Conservation (phyloP, 2,329 filamentous ascomycete species). For the Truncatella angustata region DNA sequence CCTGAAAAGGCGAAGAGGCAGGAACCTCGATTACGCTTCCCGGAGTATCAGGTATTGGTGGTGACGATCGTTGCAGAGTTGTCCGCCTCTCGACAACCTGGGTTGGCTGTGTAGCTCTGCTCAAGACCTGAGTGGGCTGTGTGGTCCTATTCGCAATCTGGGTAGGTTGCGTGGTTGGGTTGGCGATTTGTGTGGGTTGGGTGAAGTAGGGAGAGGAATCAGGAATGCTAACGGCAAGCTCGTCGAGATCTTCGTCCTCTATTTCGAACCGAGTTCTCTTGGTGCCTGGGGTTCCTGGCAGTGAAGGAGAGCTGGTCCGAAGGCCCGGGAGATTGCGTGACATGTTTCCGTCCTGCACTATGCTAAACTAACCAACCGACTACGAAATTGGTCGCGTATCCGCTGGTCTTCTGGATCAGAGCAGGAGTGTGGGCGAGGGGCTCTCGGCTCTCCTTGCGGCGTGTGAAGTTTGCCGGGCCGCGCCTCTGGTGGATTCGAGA, state of each 20-base stretch:
- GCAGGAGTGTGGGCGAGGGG: too few relatives aligned
- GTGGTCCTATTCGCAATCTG: slow-evolving; percentile 47
- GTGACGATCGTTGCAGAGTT: slow-evolving; percentile 29
- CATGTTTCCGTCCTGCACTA: slow-evolving; percentile 2
- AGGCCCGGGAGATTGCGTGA: slow-evolving; percentile 7
- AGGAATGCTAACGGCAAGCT: slow-evolving; percentile 37
- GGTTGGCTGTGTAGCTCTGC: slow-evolving; percentile 39
- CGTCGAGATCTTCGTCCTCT: slow-evolving; percentile 41
- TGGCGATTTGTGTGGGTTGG: slow-evolving; percentile 38
- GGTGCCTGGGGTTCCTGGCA: slow-evolving; percentile 14
- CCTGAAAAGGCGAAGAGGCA: slow-evolving; percentile 77
- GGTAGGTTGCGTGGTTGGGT: slow-evolving; percentile 48
- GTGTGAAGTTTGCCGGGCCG: too few relatives aligned
- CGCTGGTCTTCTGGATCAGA: too few relatives aligned
- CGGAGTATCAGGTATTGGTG: slow-evolving; percentile 40
- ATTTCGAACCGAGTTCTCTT: slow-evolving; percentile 26
- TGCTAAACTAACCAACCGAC: not conserved
- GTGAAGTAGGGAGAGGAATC: slow-evolving; percentile 46
- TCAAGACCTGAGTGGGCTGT: slow-evolving; percentile 61
- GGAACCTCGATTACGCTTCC: slow-evolving; percentile 69
- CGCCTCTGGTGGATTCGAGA: too few relatives aligned
- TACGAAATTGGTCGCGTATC: too few relatives aligned
- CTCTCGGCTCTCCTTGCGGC: too few relatives aligned
- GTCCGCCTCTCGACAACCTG: slow-evolving; percentile 35
- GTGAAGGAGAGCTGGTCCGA: slow-evolving; percentile 13